Evolutionary conservation across 2,329 filamentous ascomycete species (phyloP), one percentile per base, ranked within the genome.

Genomic region (Fonsecaea pedrosoi): DNA sequence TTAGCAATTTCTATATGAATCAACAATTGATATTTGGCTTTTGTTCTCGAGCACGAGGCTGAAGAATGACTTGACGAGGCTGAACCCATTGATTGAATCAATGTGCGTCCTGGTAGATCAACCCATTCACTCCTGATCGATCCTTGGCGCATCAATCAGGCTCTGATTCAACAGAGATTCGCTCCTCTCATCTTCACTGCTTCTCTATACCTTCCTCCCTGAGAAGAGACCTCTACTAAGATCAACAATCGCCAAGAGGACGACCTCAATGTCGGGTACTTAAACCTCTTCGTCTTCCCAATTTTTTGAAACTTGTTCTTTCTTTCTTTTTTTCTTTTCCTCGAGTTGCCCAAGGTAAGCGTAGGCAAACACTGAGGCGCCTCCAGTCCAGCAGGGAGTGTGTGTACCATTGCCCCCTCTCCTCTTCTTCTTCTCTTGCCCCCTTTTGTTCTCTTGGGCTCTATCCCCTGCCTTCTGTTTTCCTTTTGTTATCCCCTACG

Each of bases 301-400:
- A 10, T 21, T 50, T 10, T 50, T 50, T 21, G 42, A 9, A 48
- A 21, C 18, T n/a, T 21, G 2, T 34, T 42, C 32, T 62, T 61
- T 34, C 38, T 37, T 54, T 30, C 62, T 54, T 18, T 61, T 61
- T 42, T 50, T 56, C 53, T n/a, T 60, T 45, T 10, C 48, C 40
- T 30, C 50, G 37, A 37, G 50, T 38, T 30, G 48, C 25, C n/a
- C 8, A n/a, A 48, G 56, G 62, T 60, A 45, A 38, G 35, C 35
- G 35, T 38, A 38, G 40, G 35, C 32, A 55, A 55, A 54, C 32
- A 65, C 57, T 65, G 63, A 65, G 63, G 63, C 53, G 61, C 61
- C 61, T 50, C 48, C 54, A 55, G 32, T 55, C 54, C 54, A 55
- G 54, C 54, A 38, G 54, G 45, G 45, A 10, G 45, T 50, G 45